phyloP scores from a whole-genome alignment of 306 rosid species.

The Comarum palustre region DNA sequence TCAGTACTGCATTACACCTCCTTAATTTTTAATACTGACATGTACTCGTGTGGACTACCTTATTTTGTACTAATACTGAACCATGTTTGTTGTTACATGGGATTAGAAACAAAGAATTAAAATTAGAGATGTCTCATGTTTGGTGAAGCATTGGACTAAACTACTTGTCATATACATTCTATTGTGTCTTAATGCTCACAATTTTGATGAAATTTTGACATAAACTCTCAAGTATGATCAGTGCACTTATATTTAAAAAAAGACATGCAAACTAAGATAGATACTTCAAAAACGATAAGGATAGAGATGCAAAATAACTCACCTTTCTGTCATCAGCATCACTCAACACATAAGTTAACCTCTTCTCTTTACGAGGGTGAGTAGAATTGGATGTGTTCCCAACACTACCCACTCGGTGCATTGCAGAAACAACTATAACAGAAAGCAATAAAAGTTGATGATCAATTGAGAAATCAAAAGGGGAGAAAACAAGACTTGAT shows the following conservation, averaged over 20 bases:
- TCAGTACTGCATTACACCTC: too few species aligned
- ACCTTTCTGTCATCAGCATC: constrained; percentile 86
- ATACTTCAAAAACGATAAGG: constrained; percentile 6
- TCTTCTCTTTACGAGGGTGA: constrained; percentile 94
- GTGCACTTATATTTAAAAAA: neutral
- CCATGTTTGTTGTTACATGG: too few species aligned
- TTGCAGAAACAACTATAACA: constrained; percentile 50
- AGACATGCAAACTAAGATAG: neutral
- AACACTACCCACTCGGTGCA: constrained; percentile 99
- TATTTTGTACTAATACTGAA: too few species aligned
- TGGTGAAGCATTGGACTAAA: too few species aligned
- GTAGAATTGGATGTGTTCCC: constrained; percentile 78
- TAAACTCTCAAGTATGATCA: too few species aligned
- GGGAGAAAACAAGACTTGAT: neutral
- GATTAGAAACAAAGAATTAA: too few species aligned
- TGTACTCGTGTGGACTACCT: too few species aligned
- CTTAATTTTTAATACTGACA: too few species aligned
- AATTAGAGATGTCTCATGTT: too few species aligned
- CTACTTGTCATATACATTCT: too few species aligned
- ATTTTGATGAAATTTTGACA: too few species aligned
- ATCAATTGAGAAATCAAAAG: neutral
- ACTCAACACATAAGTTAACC: constrained; percentile 80
- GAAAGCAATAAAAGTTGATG: neutral
- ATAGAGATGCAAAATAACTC: constrained; percentile 16
- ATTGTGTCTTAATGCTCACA: too few species aligned